Evolutionary conservation across 2,329 filamentous ascomycete species (phyloP).

Genomic region (Cryphonectria parasitica): DNA sequence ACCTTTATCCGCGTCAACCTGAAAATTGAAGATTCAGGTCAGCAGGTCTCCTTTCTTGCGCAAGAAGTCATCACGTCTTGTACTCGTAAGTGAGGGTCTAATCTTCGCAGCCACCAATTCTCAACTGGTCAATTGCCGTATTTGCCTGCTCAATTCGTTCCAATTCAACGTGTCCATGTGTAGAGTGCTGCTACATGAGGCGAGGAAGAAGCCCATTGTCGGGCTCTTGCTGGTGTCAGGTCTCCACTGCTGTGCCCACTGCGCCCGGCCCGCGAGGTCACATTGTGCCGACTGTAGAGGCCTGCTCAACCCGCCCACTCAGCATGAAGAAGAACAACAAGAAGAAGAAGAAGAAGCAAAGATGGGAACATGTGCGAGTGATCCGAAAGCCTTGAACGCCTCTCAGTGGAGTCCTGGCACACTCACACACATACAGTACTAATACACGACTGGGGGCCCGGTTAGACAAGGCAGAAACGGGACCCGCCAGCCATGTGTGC

Average conservation of each 20-base stretch:
- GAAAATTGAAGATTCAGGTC: background rate
- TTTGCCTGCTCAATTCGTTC: background rate
- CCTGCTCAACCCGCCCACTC: background rate
- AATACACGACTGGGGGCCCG: background rate
- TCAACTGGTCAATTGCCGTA: background rate
- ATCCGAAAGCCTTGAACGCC: background rate
- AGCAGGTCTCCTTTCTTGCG: background rate
- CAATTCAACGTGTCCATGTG: background rate
- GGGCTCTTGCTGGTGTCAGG: background rate
- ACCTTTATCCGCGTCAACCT: background rate
- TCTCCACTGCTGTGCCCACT: background rate
- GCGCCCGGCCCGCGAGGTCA: background rate
- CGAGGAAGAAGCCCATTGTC: background rate
- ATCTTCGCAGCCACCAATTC: background rate
- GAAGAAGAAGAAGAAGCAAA: too few species aligned
- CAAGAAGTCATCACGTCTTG: too few species aligned
- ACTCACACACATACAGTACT: background rate
- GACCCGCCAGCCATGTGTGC: constrained; percentile 15
- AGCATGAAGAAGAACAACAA: background rate
- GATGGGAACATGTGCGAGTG: background rate
- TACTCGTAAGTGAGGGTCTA: too few species aligned
- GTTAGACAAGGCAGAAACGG: constrained; percentile 4
- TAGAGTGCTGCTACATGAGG: background rate
- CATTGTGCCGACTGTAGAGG: background rate
- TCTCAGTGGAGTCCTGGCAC: background rate